Evolutionary conservation across 1,284 basidiomycete genomes (phyloP), one percentile per base, ranked within the genome.

Genomic region (Cutaneotrichosporon cavernicola): DNA sequence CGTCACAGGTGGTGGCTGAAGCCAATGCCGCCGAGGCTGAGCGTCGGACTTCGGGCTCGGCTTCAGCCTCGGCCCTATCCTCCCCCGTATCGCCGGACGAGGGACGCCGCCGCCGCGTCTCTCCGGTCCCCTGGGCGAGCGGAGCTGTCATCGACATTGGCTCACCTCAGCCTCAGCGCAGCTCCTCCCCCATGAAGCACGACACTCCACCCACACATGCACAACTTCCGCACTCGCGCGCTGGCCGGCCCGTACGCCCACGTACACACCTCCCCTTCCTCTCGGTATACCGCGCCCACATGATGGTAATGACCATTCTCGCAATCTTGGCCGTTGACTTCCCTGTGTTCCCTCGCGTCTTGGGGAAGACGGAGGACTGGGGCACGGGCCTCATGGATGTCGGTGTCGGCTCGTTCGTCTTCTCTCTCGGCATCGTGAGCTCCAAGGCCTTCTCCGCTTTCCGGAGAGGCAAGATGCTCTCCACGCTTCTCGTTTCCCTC

Each of bases 361-460:
- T 97, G 57, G 93, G 90, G 11, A 99, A 99, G 77, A 96, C 92
- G 74, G 95, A 99, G 81, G 90, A 90, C 0, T 97, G 88, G 81
- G 97, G 97, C 0, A 92, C 92, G 0, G 96, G 93, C 26, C 73
- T 97, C 92, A 99, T 99, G 96, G 97, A 99, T 75, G 82, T 97
- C 26, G 97, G 97, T 13, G 95, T 98, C 0, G 96, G 96, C 13
- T 93, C 94, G 0, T 76, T 77, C 57, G 76, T 77, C 51, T 97
- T 97, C 76, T 93, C 94, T 0, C 89, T 95, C 73, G 97, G 96
- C 18, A 81, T 98, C 50, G 88, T 95, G 6, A 92, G 92, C 31
- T 88, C 91, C 0, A 86, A 70, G 53, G 62, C 67, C 21, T 61
- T 73, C 64, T 43, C 38, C 9, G 13, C 31, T 2, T 34, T 46